Evolutionary conservation across 169 alveolate genomes (phyloP).

Genomic region (Plasmodium billcollinsi): DNA sequence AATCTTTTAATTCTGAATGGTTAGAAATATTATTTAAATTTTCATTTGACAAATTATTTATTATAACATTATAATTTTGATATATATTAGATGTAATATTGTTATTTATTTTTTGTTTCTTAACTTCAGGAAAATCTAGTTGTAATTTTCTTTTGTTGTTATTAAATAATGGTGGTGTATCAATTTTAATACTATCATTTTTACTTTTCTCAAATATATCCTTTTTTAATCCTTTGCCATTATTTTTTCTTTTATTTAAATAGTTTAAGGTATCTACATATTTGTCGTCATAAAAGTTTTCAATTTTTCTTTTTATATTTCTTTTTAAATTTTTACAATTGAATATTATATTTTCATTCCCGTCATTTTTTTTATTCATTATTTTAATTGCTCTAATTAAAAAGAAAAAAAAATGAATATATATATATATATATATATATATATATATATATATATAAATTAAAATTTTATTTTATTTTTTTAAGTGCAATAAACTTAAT

Average conservation of each 20-base stretch:
- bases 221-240: not conserved
- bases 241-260: conserved; percentile 26
- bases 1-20: not conserved
- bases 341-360: not conserved
- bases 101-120: conserved; percentile 25
- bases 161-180: not conserved
- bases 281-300: not conserved
- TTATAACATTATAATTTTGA: not conserved
- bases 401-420: not conserved
- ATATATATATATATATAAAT: not conserved
- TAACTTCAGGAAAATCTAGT: conserved; percentile 10
- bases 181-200: not conserved
- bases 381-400: not conserved
- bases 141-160: conserved; percentile 45
- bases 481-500: too few relatives aligned
- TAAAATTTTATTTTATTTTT: not conserved
- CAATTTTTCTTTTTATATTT: conserved; percentile 41
- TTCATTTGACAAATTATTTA: not conserved
- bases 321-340: conserved; percentile 6
- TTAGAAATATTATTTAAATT: conserved; percentile 5
- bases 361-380: conserved; percentile 10
- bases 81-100: not conserved
- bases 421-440: not conserved
- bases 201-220: not conserved
- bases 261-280: conserved; percentile 14